A percentile compares a stretch with the other conserved stretches of the same genome.
These are phyloP conservation scores for Phytophthora sp. DNA, from an alignment of 352 stramenopile genomes.

Conservation along the genomic window DNA sequence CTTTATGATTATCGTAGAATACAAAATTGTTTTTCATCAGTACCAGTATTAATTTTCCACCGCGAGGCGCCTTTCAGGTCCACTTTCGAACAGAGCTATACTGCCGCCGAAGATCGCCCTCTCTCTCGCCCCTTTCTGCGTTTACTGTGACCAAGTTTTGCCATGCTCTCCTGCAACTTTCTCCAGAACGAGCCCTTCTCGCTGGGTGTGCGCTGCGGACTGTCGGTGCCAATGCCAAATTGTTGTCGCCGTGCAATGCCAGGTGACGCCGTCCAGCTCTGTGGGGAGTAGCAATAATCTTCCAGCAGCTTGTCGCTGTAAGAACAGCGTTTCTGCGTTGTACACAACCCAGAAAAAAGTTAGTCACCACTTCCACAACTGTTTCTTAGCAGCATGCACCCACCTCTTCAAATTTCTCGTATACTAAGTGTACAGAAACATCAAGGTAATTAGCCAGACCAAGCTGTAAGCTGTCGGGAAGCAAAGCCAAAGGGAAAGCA, in stretches of 20 bases:
- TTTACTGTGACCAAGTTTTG: slow-evolving; percentile 63
- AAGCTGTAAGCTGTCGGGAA: slow-evolving; percentile 63
- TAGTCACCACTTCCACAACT: slow-evolving; percentile 1
- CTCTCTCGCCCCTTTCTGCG: slow-evolving; percentile 58
- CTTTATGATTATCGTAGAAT: background rate
- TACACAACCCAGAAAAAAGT: background rate
- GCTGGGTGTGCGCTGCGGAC: slow-evolving; percentile 43
- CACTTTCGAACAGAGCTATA: too few relatives aligned
- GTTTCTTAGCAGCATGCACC: background rate
- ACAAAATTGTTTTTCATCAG: background rate
- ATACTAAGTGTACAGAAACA: slow-evolving; percentile 68
- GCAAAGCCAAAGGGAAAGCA: slow-evolving; percentile 6
- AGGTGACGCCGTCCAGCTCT: slow-evolving; percentile 85
- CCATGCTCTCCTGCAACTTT: slow-evolving; percentile 75
- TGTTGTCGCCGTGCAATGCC: slow-evolving; percentile 71
- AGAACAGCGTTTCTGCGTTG: slow-evolving; percentile 67
- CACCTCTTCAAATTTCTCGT: slow-evolving; percentile 83
- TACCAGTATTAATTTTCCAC: too few relatives aligned
- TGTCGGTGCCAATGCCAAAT: slow-evolving; percentile 72
- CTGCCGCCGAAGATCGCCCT: slow-evolving; percentile 30
- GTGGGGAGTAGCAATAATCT: slow-evolving; percentile 83
- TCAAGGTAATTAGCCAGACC: slow-evolving; percentile 75
- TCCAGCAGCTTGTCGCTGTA: slow-evolving; percentile 87
- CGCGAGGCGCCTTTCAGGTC: too few relatives aligned
- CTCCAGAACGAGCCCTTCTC: slow-evolving; percentile 71